A percentile compares a stretch with the other conserved stretches of the same genome.
These are phyloP conservation scores for Coniochaeta prunicola DNA, from an alignment of 2,329 filamentous ascomycete genomes.

Conservation along the genomic window DNA sequence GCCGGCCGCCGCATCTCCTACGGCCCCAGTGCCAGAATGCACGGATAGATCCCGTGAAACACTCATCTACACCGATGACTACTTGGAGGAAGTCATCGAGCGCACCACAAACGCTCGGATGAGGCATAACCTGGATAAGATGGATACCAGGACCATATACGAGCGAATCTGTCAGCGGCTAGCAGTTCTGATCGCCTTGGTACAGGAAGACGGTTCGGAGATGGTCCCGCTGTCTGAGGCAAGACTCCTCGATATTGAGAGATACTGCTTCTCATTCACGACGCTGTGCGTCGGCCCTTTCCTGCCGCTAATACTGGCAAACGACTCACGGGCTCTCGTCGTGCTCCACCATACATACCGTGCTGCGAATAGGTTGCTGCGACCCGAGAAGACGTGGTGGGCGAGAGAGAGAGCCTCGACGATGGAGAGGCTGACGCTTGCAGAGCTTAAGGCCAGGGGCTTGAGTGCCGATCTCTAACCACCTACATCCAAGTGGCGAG, in stretches of 20 bases:
- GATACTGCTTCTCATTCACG: conserved; percentile 17
- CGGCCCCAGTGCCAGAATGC: not conserved
- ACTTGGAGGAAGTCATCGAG: conserved; percentile 1
- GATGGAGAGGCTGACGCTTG: conserved; percentile 13
- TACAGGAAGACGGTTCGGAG: not conserved
- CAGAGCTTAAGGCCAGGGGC: conserved; percentile 11
- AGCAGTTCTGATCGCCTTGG: conserved; percentile 11
- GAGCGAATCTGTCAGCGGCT: conserved; percentile 10
- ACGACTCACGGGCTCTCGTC: conserved; percentile 19
- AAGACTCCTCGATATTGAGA: conserved; percentile 13
- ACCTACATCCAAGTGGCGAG: too few species aligned
- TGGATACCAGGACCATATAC: conserved; percentile 7
- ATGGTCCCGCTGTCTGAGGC: not conserved
- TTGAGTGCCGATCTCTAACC: conserved; percentile 3
- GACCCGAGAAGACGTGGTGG: conserved; percentile 17
- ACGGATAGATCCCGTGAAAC: not conserved
- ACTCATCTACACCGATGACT: not conserved
- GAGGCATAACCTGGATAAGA: not conserved
- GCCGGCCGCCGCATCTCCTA: not conserved
- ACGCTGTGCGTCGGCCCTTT: conserved; percentile 19
- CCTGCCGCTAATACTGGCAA: conserved; percentile 12
- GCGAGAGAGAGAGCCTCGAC: conserved; percentile 10
- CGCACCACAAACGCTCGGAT: not conserved
- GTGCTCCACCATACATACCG: conserved; percentile 20
- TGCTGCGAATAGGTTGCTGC: conserved; percentile 12